phyloP scores from a whole-genome alignment of 2,329 filamentous ascomycete genomes.

The Pseudonectria buxi region DNA sequence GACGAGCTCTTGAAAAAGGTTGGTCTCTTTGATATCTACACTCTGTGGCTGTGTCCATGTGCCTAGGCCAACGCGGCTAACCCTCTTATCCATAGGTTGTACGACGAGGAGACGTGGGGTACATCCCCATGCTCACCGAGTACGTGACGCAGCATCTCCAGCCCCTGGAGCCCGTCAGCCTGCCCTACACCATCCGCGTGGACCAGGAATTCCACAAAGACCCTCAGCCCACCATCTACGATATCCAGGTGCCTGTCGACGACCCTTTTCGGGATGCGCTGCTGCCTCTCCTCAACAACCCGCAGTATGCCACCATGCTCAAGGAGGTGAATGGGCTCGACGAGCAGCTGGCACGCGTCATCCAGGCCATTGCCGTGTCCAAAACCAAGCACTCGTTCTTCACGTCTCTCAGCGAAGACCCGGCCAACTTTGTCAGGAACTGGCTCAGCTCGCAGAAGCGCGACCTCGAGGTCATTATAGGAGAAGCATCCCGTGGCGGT shows the following conservation, averaged over 20 bases:
- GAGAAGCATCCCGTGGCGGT: conserved; percentile 64
- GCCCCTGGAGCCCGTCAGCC: conserved; percentile 71
- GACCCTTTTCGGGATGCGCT: conserved; percentile 70
- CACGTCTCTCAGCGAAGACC: conserved; percentile 69
- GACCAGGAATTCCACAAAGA: conserved; percentile 74
- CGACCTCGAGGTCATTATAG: conserved; percentile 81
- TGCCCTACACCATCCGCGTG: conserved; percentile 89
- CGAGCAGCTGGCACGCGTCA: conserved; percentile 74
- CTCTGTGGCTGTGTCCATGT: neutral
- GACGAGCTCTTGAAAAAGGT: conserved; percentile 76
- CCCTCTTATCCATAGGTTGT: conserved; percentile 51
- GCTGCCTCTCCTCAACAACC: conserved; percentile 58
- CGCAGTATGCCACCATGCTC: conserved; percentile 63
- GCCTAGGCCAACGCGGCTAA: conserved; percentile 18
- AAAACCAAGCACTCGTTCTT: conserved; percentile 91
- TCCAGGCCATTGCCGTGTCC: conserved; percentile 76
- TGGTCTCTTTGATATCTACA: conserved; percentile 22
- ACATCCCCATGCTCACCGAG: conserved; percentile 79
- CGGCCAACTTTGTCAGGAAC: conserved; percentile 72
- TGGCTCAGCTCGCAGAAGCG: conserved; percentile 91
- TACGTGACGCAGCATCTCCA: conserved; percentile 72
- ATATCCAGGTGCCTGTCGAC: conserved; percentile 77
- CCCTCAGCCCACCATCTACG: conserved; percentile 78
- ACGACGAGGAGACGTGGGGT: conserved; percentile 65
- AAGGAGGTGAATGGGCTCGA: conserved; percentile 72